phyloP scores from a whole-genome alignment of 306 rosid species.

The Gleditsia sinensis region DNA sequence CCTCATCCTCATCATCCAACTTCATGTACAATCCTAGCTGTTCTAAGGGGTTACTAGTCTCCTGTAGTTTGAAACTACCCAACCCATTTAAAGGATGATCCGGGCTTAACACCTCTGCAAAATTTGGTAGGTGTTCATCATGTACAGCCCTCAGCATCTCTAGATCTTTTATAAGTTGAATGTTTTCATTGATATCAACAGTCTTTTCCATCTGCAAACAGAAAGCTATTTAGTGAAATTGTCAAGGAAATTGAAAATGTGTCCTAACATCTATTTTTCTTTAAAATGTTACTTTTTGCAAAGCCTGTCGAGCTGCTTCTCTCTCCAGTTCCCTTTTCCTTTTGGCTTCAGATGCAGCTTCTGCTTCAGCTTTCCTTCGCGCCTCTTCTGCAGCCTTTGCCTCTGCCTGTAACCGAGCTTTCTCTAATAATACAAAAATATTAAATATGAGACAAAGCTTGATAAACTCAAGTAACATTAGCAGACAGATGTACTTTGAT shows the following conservation, averaged over 20 bases:
- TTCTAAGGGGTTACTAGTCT: constrained; percentile 68
- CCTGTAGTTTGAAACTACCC: constrained; percentile 71
- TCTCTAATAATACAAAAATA: constrained; percentile 51
- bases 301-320: constrained; percentile 93
- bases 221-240: constrained; percentile 20
- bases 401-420: constrained; percentile 92
- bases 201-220: constrained; percentile 85
- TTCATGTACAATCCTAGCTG: constrained; percentile 85
- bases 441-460: constrained; percentile 3
- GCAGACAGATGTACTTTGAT: background rate
- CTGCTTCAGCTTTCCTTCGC: constrained; percentile 72
- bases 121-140: constrained; percentile 54
- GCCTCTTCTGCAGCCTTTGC: constrained; percentile 97
- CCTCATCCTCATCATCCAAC: constrained; percentile 79
- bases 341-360: constrained; percentile 81
- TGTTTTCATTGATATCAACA: constrained; percentile 77
- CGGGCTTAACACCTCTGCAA: constrained; percentile 55
- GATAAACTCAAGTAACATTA: background rate
- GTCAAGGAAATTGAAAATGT: background rate
- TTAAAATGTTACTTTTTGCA: constrained; percentile 73
- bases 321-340: constrained; percentile 83
- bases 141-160: constrained; percentile 72
- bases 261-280: background rate
- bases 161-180: constrained; percentile 79
- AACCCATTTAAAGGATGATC: constrained; percentile 57